These are phyloP conservation scores for Heritiera littoralis DNA, from an alignment of 345 rosid species.

Conservation along the genomic window DNA sequence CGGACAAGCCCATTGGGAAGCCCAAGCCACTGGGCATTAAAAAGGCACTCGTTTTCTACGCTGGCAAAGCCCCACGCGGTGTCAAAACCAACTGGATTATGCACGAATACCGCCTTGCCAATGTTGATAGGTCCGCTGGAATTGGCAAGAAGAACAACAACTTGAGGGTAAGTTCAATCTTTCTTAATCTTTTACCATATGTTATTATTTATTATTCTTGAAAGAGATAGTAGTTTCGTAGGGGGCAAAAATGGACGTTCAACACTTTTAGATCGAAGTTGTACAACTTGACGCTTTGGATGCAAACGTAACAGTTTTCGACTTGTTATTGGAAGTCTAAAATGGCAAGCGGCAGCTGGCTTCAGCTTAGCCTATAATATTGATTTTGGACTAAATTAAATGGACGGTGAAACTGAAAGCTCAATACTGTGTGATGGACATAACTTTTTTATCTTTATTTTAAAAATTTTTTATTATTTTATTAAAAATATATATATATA, in stretches of 20 bases:
- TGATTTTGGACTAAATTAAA: too few species aligned
- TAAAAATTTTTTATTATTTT: too few species aligned
- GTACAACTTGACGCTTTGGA: background rate
- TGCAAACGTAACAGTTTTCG: background rate
- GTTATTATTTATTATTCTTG: background rate
- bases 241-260: background rate
- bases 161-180: conserved; percentile 49
- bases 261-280: background rate
- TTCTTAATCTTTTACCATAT: background rate
- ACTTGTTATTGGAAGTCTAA: background rate
- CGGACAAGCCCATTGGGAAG: conserved; percentile 84
- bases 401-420: too few species aligned
- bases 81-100: conserved; percentile 93
- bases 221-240: too few species aligned
- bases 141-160: conserved; percentile 47
- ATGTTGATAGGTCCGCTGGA: conserved; percentile 72
- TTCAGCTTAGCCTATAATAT: too few species aligned
- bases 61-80: conserved; percentile 85
- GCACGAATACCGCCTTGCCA: conserved; percentile 92
- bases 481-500: too few species aligned
- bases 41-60: conserved; percentile 85
- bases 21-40: conserved; percentile 80
- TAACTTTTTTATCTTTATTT: too few species aligned
- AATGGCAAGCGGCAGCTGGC: background rate
- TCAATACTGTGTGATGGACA: too few species aligned